Evolutionary conservation across 495 filamentous ascomycete genomes (phyloP), one percentile per base, ranked within the genome.

Genomic region (Penicillium cataractarum): DNA sequence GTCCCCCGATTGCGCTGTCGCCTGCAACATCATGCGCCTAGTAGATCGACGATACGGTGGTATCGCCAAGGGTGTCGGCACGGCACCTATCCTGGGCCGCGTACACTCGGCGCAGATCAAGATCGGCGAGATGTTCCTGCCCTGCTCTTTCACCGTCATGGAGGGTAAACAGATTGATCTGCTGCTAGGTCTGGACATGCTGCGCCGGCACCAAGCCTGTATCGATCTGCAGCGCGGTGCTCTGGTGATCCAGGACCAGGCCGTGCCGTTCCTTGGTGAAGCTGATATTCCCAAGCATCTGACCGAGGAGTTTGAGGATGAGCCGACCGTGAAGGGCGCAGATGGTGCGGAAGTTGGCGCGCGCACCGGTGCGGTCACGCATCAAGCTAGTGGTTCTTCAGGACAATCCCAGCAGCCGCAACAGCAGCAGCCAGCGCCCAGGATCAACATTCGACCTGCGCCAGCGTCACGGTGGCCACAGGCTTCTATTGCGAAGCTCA

Each of bases 71-170:
- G 95, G 95, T 49, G 94, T 99, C 17, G 95, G 95, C 21, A 97
- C 93, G 2, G 96, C 95, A 35, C 89, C 87, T 51, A 97, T 99
- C 63, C 87, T 99, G 19, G 95, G 95, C 39, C 92, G 93, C 27
- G 95, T 99, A 0, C 95, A 98, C 71, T 90, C 89, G 19, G 94
- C 96, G 15, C 91, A 91, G 74, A 94, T 98, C 72, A 91, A 90
- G 77, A 96, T 99, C 65, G 96, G 95, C 19, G 84, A 83, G 37
- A 85, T 93, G 69, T 92, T 92, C 70, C 84, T 99, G 54, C 87
- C 93, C 0, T 97, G 93, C 80, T 91, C 90, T 52, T 99, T 99
- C 76, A 98, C 96, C n/a, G 95, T 99, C 65, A 97, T 99, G 95
- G 95, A 99, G 76, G 95, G 95, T 37, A 99, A 98, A 76, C 87